phyloP scores from a whole-genome alignment of 2,329 filamentous ascomycete genomes.

The Sporothrix globosa region DNA sequence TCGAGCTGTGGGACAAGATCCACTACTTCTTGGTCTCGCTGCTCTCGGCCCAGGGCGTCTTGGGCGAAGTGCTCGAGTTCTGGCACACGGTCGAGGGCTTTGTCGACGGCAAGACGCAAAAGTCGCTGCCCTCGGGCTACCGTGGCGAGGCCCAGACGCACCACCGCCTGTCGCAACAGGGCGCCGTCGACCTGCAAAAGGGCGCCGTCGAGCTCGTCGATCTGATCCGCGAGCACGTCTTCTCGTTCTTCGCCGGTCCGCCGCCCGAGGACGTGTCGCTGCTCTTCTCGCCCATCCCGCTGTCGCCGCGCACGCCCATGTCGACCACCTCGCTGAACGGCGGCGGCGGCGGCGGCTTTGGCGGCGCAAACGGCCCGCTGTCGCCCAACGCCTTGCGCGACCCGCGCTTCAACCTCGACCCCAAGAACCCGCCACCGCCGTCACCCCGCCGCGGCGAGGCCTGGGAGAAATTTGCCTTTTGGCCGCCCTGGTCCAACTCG shows the following conservation, averaged over 20 bases:
- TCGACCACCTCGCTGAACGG: conserved; percentile 47
- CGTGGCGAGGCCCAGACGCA: conserved; percentile 80
- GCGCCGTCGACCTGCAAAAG: conserved; percentile 71
- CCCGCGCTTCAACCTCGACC: conserved; percentile 78
- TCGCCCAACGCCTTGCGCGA: conserved; percentile 65
- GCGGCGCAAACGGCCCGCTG: conserved; percentile 42
- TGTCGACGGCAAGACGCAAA: conserved; percentile 82
- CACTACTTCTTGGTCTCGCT: conserved; percentile 72
- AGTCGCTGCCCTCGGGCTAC: conserved; percentile 75
- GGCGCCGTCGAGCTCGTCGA: conserved; percentile 81
- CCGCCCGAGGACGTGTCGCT: conserved; percentile 90
- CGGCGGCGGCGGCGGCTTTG: not conserved
- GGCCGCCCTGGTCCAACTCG: conserved; percentile 91
- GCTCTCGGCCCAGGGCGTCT: conserved; percentile 75
- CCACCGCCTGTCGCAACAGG: conserved; percentile 74
- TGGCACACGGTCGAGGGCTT: conserved; percentile 93
- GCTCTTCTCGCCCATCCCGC: conserved; percentile 78
- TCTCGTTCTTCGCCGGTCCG: conserved; percentile 80
- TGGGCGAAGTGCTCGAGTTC: conserved; percentile 90
- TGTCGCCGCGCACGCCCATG: conserved; percentile 68
- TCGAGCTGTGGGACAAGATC: conserved; percentile 93
- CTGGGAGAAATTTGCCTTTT: conserved; percentile 95
- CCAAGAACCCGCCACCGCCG: conserved; percentile 72
- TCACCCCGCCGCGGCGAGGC: conserved; percentile 78
- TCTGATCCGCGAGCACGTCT: conserved; percentile 77